Evolutionary conservation across 495 filamentous ascomycete species (phyloP), one percentile per base, ranked within the genome.

Genomic region (Apodospora peruviana): DNA sequence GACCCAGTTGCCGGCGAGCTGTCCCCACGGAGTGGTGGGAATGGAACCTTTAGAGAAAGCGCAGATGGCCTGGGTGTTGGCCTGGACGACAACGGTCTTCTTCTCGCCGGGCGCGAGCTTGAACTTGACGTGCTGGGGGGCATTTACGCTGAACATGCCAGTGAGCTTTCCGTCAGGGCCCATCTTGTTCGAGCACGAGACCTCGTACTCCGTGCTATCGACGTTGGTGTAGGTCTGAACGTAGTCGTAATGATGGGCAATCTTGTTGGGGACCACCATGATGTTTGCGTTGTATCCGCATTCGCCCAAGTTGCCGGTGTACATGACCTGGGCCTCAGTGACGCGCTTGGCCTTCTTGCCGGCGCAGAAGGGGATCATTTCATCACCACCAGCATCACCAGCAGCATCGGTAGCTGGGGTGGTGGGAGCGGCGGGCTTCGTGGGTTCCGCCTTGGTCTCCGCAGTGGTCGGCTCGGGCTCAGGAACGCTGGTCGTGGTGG

Each of bases 171-270:
- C 46, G 17, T 62, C 50, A 20, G 57, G 43, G 41, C 67, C 67
- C 37, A 70, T 66, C 64, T 70, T 70, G 62, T 68, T 66, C 49
- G 19, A 52, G 64, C 65, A 68, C 18, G 48, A 12, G 37, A 68
- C 65, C 52, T 59, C 39, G 40, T 65, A 61, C 17, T 51, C 23
- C 37, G 41, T 45, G 3, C 19, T 32, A 27, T 40, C 57, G 32
- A 56, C 59, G 58, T 69, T 69, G 32, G 40, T 58, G 47, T 70
- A 71, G 27, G 52, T 58, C 35, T 71, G 51, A 12, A 62, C 60
- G 41, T 75, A 64, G 11, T 60, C 46, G 48, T 70, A 72, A 29
- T 61, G 50, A 37, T 44, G 16, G 41, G 49, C 69, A 54, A 59
- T 58, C 24, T 37, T 66, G 52, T 52, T 72, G 51, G 62, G 44